Evolutionary conservation across 2,329 filamentous ascomycete genomes (phyloP), one percentile per base, ranked within the genome.

Genomic region (Pseudofabraea citricarpa): DNA sequence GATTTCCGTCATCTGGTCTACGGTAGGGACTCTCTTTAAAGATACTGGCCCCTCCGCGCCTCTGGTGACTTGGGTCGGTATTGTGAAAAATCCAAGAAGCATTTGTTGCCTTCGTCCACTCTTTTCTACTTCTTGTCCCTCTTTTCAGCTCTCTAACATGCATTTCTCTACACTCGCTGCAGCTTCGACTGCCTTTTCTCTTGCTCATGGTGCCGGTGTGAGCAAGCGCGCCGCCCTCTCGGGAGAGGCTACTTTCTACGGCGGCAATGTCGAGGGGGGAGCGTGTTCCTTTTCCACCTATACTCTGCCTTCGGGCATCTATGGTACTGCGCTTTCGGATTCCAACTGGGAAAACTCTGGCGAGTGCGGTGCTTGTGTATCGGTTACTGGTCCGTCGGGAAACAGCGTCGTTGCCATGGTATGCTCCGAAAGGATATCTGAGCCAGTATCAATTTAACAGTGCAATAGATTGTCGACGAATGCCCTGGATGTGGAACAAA

Each of bases 401-500:
- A 76, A 75, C 45, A 68, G 66, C 19, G 72, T 85, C 59, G 83
- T 71, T 23, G 81, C 75, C 29, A 85, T 86, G 81, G 76, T 81
- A 64, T 60, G 64, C 47, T 26, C 12, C 9, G 19, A 21, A 29
- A 15, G 2, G 15, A 38, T 21, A 38, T 4, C 16, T 22, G 15
- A 10, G 26, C 32, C 15, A 43, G n/a, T 44, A 35, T 45, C 32
- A 44, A 36, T 24, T 21, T 9, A 4, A 26, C 12, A 26, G 5
- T 41, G 23, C 16, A 22, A 26, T 33, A 75, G 72, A 64, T 79
- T 50, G 72, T 75, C 16, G 77, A 81, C 57, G 60, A 79, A 61
- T 81, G 77, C 60, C 75, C 75, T 29, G 70, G 68, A 48, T 80
- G 77, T 52, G 69, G 65, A 13, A 46, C 58, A 36, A 73, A 75